Percentiles rank a stretch among this genome's conserved stretches.
Conservation (phyloP, 345 rosid species). For the Boechera stricta region DNA sequence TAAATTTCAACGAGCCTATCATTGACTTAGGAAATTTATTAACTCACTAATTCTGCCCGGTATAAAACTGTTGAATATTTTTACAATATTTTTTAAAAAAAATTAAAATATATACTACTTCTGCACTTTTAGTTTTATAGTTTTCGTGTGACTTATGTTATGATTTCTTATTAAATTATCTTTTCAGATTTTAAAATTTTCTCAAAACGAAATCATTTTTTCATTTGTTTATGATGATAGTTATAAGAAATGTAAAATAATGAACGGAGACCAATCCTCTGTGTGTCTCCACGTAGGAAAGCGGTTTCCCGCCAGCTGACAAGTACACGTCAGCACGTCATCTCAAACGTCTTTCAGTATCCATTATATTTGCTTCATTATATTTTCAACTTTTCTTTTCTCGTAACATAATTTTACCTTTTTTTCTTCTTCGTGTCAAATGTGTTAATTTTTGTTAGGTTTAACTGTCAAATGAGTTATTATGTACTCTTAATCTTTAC, state of each 20-base stretch:
- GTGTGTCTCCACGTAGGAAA: conserved; percentile 50
- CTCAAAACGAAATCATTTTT: neutral
- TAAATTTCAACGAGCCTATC: conserved; percentile 4
- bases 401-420: neutral
- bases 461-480: neutral
- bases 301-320: conserved; percentile 53
- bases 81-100: neutral
- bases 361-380: conserved; percentile 35
- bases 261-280: conserved; percentile 34
- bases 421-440: neutral
- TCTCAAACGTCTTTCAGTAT: conserved; percentile 43
- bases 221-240: neutral
- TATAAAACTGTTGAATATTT: neutral
- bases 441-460: neutral
- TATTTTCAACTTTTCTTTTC: neutral
- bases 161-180: neutral
- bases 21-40: neutral
- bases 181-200: neutral
- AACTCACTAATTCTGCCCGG: neutral
- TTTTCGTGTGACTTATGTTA: neutral
- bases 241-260: conserved; percentile 14
- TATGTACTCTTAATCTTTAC: neutral
- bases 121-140: no score
- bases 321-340: conserved; percentile 46
- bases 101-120: no score